Percentiles rank a stretch among this genome's conserved stretches.
phyloP scores from a whole-genome alignment of 2,329 filamentous ascomycete genomes.

The Purpureocillium takamizusanense region DNA sequence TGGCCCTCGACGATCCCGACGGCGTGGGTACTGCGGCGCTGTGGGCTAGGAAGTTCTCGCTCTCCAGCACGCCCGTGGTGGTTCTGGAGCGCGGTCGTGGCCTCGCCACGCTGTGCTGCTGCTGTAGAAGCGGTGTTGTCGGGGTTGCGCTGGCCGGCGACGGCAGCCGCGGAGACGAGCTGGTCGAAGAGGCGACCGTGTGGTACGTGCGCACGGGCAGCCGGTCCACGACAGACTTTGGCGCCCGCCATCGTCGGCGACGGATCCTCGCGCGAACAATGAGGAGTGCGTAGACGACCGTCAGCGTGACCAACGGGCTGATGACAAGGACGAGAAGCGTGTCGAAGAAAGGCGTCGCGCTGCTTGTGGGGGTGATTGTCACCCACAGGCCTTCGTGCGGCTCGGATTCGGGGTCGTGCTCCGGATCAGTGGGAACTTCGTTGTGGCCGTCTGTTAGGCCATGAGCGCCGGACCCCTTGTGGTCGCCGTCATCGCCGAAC shows the following conservation, averaged over 20 bases:
- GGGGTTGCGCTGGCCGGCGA: conserved; percentile 59
- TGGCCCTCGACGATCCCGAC: conserved; percentile 18
- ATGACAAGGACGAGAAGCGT: conserved; percentile 94
- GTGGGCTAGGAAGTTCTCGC: conserved; percentile 34
- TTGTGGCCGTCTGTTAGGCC: conserved; percentile 11
- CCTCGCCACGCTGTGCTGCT: conserved; percentile 34
- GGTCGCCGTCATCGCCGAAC: conserved; percentile 35
- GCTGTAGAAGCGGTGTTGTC: conserved; percentile 71
- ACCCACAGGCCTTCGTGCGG: conserved; percentile 77
- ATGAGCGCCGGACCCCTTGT: conserved; percentile 13
- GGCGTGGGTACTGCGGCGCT: conserved; percentile 32
- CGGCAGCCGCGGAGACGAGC: conserved; percentile 44
- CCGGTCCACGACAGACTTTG: conserved; percentile 89
- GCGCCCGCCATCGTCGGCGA: conserved; percentile 87
- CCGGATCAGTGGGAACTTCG: conserved; percentile 3
- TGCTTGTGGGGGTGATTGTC: conserved; percentile 86
- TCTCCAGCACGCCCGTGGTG: conserved; percentile 50
- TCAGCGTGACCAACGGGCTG: conserved; percentile 84
- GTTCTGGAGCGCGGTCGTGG: conserved; percentile 57
- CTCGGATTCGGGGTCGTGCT: conserved; percentile 11
- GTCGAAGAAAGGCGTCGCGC: conserved; percentile 88
- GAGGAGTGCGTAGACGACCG: conserved; percentile 83
- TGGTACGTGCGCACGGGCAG: conserved; percentile 95
- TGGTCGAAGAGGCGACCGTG: conserved; percentile 59
- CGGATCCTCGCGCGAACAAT: conserved; percentile 83